Base-by-base conservation (phyloP, 1,139 yeast genomes). In the Kodamaea alishanica region DNA sequence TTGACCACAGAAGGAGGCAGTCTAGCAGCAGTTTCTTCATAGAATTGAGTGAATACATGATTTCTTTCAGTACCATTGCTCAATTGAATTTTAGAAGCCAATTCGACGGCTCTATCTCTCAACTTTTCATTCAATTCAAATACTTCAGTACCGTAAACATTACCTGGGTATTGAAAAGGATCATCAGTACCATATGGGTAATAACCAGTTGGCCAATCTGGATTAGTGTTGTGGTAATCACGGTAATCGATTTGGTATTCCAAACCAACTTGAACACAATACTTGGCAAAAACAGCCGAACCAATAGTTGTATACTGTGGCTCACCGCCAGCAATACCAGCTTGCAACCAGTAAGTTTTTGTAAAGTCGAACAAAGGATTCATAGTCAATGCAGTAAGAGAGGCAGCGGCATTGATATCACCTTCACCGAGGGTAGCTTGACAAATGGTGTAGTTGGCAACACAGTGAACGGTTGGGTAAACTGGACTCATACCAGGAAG, bases 371-470 rank as follows among this genome's bases (percentile, higher is more conserved):
- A 79, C 44, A 67, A 53, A 30, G 84, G 80, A 40, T 70, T 67
- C 56, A 77, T 64, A 8, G 75, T 56, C 46, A 81, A 60, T 4
- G 86, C 80, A 38, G 77, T 67, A 44, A 80, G 58, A 28, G 84
- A 68, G 29, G 80, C 50, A 23, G 86, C 86, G 32, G 87, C 86
- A 51, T 81, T 81, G 51, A 79, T 75, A 55, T 80, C 85, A 46
- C 81, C 83, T 61, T 81, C 86, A 41, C 86, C 87, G 10, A 83
- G 77, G 34, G 84, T 78, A 42, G 79, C 56, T 53, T 79, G 81
- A 63, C 85, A 80, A 30, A 81, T 59, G 26, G 76, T 61, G 58
- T 70, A 76, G 59, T 77, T 67, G 31, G 65, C 53, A 36, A 73
- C 70, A 60, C 86, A 80, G 61, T 74, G 79, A 36, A 81, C 64